Conservation (phyloP, 163 green algal genomes). For the Scenedesmus sp. region DNA sequence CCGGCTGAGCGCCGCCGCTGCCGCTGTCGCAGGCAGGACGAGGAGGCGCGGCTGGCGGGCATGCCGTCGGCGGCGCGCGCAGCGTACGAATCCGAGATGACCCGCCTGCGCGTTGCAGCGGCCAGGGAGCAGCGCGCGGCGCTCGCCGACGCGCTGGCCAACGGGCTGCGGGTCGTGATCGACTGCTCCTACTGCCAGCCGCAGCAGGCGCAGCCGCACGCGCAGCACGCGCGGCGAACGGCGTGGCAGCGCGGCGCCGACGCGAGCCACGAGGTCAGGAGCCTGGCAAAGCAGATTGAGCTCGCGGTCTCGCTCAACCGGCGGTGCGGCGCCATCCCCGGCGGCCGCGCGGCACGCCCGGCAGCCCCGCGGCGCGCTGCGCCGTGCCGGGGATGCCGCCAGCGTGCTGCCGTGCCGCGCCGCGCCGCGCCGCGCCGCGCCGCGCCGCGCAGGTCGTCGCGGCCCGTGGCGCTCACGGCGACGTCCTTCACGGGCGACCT, state of each 20-base stretch:
- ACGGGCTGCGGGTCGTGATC: constrained; percentile 32
- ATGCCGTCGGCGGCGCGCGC: constrained; percentile 1
- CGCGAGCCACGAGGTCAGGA: constrained; percentile 52
- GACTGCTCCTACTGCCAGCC: constrained; percentile 38
- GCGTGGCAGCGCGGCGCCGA: neutral
- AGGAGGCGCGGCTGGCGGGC: constrained; percentile 5
- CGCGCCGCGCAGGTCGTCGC: constrained; percentile 20
- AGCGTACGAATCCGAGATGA: constrained; percentile 20
- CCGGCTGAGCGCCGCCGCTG: neutral
- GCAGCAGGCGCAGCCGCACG: constrained; percentile 9
- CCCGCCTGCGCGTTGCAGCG: constrained; percentile 24
- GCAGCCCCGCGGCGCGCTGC: too few relatives aligned
- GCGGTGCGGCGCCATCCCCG: constrained; percentile 16
- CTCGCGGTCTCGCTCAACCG: constrained; percentile 53
- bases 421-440: too few relatives aligned
- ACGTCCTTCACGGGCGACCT: constrained; percentile 43
- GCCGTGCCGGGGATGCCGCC: too few relatives aligned
- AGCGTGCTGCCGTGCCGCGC: too few relatives aligned
- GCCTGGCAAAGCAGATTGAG: constrained; percentile 70
- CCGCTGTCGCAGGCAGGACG: neutral
- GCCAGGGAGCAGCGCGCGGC: constrained; percentile 14
- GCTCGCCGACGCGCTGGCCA: constrained; percentile 16
- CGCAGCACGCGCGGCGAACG: constrained; percentile 23
- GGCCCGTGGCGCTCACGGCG: constrained; percentile 40
- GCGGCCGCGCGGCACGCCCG: too few relatives aligned